Percentiles rank a stretch among this genome's conserved stretches.
phyloP scores from a whole-genome alignment of 192 early-diverging fungal species.

The Kickxella alabastrina region DNA sequence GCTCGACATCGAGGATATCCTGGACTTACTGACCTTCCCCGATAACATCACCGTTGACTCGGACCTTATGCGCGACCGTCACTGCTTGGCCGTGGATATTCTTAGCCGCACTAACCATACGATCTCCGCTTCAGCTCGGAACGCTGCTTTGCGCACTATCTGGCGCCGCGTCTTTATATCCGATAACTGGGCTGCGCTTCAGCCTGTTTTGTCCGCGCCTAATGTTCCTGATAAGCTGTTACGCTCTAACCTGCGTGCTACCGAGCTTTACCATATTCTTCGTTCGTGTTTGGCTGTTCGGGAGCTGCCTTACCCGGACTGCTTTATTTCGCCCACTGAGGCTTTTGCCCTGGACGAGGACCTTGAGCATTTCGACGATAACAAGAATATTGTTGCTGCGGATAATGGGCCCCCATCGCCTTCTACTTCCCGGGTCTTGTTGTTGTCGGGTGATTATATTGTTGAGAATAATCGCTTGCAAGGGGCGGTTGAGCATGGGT shows the following conservation, averaged over 20 bases:
- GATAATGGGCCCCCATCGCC: too few relatives aligned
- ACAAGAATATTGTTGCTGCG: too few relatives aligned
- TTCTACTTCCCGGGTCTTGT: too few relatives aligned
- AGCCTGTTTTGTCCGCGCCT: neutral
- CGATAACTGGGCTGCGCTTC: conserved; percentile 33
- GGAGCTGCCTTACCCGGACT: conserved; percentile 28
- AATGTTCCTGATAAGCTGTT: conserved; percentile 24
- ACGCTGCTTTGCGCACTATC: conserved; percentile 25
- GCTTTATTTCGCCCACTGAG: conserved; percentile 25
- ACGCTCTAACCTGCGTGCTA: conserved; percentile 19
- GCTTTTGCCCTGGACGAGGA: conserved; percentile 7
- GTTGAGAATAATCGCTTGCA: conserved; percentile 24
- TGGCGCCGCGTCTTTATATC: conserved; percentile 45
- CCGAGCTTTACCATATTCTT: conserved; percentile 25
- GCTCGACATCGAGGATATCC: conserved; percentile 21
- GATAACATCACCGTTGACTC: conserved; percentile 6
- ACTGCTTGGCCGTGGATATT: conserved; percentile 32
- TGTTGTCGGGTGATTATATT: conserved; percentile 18
- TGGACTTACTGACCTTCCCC: conserved; percentile 34
- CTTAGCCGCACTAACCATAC: conserved; percentile 29
- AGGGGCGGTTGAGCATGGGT: conserved; percentile 17
- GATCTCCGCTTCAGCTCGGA: conserved; percentile 17
- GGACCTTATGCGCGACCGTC: conserved; percentile 19
- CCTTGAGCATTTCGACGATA: too few relatives aligned
- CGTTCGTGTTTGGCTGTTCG: conserved; percentile 20